Evolutionary conservation across 192 early-diverging fungal genomes (phyloP).

Genomic region (Coemansia guatemalensis): DNA sequence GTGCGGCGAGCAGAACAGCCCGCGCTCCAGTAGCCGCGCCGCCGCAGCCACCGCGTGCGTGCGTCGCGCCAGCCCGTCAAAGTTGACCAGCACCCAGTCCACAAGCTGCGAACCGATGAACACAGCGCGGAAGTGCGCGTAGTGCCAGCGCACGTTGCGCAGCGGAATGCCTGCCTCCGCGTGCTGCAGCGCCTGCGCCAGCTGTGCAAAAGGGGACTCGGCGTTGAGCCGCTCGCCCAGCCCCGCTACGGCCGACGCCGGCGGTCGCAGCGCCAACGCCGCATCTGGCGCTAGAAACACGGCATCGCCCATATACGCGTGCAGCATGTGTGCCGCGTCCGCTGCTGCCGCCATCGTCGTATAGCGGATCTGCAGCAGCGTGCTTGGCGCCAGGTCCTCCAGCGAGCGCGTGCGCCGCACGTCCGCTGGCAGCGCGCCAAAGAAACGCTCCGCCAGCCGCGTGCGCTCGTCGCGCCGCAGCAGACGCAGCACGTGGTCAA

Average conservation of each 20-base stretch:
- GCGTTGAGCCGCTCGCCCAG: slow-evolving; percentile 45
- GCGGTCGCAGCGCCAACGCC: slow-evolving; percentile 31
- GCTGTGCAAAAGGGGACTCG: slow-evolving; percentile 47
- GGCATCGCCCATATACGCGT: slow-evolving; percentile 30
- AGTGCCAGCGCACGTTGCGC: slow-evolving; percentile 85
- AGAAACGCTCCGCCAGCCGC: slow-evolving; percentile 32
- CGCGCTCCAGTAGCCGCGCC: slow-evolving; percentile 71
- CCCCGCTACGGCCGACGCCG: slow-evolving; percentile 11
- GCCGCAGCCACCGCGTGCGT: slow-evolving; percentile 78
- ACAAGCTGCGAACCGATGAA: slow-evolving; percentile 85
- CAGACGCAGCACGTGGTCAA: slow-evolving; percentile 61
- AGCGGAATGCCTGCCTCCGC: slow-evolving; percentile 65
- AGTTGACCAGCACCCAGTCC: slow-evolving; percentile 81
- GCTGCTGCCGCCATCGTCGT: slow-evolving; percentile 39
- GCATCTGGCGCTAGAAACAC: slow-evolving; percentile 28
- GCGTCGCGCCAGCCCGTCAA: slow-evolving; percentile 72
- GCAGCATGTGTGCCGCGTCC: slow-evolving; percentile 36
- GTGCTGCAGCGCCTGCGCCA: slow-evolving; percentile 74
- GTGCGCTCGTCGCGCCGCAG: slow-evolving; percentile 28
- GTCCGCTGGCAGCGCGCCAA: slow-evolving; percentile 30
- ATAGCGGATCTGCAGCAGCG: slow-evolving; percentile 47
- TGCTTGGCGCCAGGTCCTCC: slow-evolving; percentile 33
- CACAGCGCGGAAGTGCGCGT: slow-evolving; percentile 63
- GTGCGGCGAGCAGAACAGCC: slow-evolving; percentile 66
- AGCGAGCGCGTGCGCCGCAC: slow-evolving; percentile 15